Conservation (phyloP, 1,284 basidiomycete genomes). For the Limonomyces culmigenus region DNA sequence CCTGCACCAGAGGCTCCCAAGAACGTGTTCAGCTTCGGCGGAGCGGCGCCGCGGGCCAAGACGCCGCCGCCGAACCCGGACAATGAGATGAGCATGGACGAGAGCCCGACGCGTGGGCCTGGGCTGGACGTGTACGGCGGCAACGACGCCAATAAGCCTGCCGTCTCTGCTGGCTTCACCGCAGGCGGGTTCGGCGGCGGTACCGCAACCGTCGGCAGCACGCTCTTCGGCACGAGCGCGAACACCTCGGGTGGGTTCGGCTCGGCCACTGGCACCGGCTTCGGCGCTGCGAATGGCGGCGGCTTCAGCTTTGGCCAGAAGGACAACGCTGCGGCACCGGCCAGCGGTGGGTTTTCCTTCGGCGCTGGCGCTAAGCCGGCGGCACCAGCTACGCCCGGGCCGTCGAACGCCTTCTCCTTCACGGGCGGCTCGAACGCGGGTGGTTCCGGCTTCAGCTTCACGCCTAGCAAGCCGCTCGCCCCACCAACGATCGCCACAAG, state of each 20-base stretch:
- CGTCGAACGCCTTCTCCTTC: not conserved
- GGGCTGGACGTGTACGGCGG: too few relatives aligned
- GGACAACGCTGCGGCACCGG: not conserved
- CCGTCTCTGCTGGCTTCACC: slow-evolving; percentile 3
- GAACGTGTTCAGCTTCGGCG: slow-evolving; percentile 16
- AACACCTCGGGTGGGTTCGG: slow-evolving; percentile 7
- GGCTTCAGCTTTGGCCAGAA: not conserved
- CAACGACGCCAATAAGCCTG: slow-evolving; percentile 4
- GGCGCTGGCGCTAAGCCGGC: slow-evolving; percentile 8
- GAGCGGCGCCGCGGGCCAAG: slow-evolving; percentile 4
- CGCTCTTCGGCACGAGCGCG: not conserved
- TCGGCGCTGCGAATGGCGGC: not conserved
- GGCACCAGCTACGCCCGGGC: slow-evolving; percentile 4
- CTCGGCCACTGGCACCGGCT: slow-evolving; percentile 2
- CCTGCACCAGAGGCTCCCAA: slow-evolving; percentile 11
- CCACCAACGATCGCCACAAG: not conserved
- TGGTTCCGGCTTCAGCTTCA: not conserved
- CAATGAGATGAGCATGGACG: slow-evolving; percentile 50
- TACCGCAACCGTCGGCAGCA: slow-evolving; percentile 3
- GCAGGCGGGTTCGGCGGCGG: slow-evolving; percentile 4
- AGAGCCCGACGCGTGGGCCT: slow-evolving; percentile 44
- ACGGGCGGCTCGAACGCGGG: not conserved
- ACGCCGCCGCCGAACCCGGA: slow-evolving; percentile 38
- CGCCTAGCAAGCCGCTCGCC: not conserved
- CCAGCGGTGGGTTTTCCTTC: slow-evolving; percentile 6